Conservation (phyloP, 2,329 filamentous ascomycete species). For the Alternaria angustiovoidea region DNA sequence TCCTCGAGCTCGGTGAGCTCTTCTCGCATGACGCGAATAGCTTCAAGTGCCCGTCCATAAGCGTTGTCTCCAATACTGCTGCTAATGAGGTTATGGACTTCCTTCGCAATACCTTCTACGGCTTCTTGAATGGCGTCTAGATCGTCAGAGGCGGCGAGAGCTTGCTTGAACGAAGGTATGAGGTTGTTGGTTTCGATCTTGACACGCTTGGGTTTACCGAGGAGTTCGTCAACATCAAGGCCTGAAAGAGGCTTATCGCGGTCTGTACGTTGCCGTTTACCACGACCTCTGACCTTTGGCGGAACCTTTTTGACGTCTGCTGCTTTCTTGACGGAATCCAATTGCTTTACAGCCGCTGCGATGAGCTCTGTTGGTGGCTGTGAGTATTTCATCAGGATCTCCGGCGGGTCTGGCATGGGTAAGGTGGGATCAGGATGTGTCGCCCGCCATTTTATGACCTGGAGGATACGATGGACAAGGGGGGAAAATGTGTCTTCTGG, state of each 20-base stretch:
- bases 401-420: slow-evolving; percentile 59
- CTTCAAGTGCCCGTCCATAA: slow-evolving; percentile 79
- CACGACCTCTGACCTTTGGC: slow-evolving; percentile 76
- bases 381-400: slow-evolving; percentile 72
- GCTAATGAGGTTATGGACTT: slow-evolving; percentile 73
- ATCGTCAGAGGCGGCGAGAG: slow-evolving; percentile 68
- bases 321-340: slow-evolving; percentile 71
- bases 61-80: slow-evolving; percentile 78
- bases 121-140: slow-evolving; percentile 71
- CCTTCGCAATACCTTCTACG: slow-evolving; percentile 74
- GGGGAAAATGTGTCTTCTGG: slow-evolving; percentile 87
- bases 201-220: slow-evolving; percentile 66
- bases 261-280: slow-evolving; percentile 68
- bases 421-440: slow-evolving; percentile 73
- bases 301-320: slow-evolving; percentile 86
- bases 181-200: slow-evolving; percentile 75
- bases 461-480: slow-evolving; percentile 84
- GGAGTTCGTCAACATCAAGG: slow-evolving; percentile 82
- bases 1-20: slow-evolving; percentile 79
- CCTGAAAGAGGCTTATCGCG: slow-evolving; percentile 85
- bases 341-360: slow-evolving; percentile 61
- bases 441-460: slow-evolving; percentile 83
- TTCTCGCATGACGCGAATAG: slow-evolving; percentile 78
- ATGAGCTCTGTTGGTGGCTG: slow-evolving; percentile 74
- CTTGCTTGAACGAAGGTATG: slow-evolving; percentile 89